Evolutionary conservation across 768 basidiomycete species (phyloP), one percentile per base, ranked within the genome.

Genomic region (Tricholoma matsutake): DNA sequence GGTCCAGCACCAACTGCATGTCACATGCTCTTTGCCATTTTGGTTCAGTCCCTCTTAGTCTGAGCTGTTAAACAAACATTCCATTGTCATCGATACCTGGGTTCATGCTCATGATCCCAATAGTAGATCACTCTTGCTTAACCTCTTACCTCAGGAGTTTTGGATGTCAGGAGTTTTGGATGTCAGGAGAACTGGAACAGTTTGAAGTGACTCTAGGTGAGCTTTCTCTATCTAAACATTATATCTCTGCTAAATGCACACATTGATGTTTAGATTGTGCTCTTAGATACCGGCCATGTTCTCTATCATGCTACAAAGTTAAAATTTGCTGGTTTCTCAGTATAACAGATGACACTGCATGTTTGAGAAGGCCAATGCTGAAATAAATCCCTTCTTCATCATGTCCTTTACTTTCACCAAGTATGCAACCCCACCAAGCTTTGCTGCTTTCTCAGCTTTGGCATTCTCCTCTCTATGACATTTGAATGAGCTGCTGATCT

Each of bases 201-300:
- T 54, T 54, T 22, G 22, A 31, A 34, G 39, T 54, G 53, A 54
- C 53, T 25, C 22, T 54, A 54, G 53, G 53, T 54, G 53, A 54
- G 53, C 16, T 54, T 31, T 54, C 53, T 54, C 53, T 54, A 14
- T 25, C 53, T 54, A 14, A 10, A 54, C 16, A 14, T 10, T 34
- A 54, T 29, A 16, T 14, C 31, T 54, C 53, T 34, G 10, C 53
- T 54, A 18, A 54, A 54, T 34, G 16, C 31, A 54, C n/a, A 16
- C 20, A 16, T 54, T 54, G 31, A 54, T 54, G 53, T 54, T 54
- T 9, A 54, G 53, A 54, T 54, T 54, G 35, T 54, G 53, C 32
- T 54, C 53, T 54, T 54, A 54, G 53, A 54, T 54, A 54, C 53
- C 53, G n/a, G 35, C 53, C 35, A 31, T 54, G 31, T 54, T 54